Percentiles rank a stretch among this genome's conserved stretches.
phyloP scores from a whole-genome alignment of 2,329 filamentous ascomycete species.

The Drechslerella dactyloides region DNA sequence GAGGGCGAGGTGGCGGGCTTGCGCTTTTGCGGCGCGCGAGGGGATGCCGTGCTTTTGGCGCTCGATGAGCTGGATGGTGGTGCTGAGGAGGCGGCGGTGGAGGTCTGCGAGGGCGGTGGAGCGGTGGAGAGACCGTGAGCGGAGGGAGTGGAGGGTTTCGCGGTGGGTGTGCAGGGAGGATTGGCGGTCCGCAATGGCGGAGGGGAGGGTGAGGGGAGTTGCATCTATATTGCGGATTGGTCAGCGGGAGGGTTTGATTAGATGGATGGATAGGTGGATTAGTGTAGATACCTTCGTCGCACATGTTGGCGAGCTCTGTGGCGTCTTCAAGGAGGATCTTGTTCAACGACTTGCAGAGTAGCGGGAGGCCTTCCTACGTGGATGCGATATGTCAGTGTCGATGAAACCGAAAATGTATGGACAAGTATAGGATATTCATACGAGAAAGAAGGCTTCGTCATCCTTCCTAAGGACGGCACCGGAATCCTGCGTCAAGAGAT shows the following conservation, averaged over 20 bases:
- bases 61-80: conserved; percentile 35
- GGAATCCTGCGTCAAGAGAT: conserved; percentile 37
- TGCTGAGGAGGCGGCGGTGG: conserved; percentile 20
- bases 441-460: conserved; percentile 47
- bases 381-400: background rate
- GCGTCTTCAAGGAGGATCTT: conserved; percentile 47
- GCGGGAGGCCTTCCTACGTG: conserved; percentile 32
- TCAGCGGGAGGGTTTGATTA: background rate
- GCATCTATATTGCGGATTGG: conserved; percentile 9
- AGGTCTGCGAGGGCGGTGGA: conserved; percentile 48
- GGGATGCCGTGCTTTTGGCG: conserved; percentile 48
- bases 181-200: conserved; percentile 29
- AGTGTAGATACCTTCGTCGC: conserved; percentile 26
- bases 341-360: conserved; percentile 46
- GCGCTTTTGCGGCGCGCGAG: conserved; percentile 45
- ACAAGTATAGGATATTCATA: no score
- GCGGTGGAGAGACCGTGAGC: conserved; percentile 43
- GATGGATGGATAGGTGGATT: background rate
- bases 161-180: conserved; percentile 21
- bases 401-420: background rate
- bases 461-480: conserved; percentile 39
- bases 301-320: conserved; percentile 44
- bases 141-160: conserved; percentile 50
- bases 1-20: conserved; percentile 52
- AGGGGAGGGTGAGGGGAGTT: conserved; percentile 31